Evolutionary conservation across 805 yeast genomes (phyloP).

Genomic region (Nakazawaea laoshanensis): DNA sequence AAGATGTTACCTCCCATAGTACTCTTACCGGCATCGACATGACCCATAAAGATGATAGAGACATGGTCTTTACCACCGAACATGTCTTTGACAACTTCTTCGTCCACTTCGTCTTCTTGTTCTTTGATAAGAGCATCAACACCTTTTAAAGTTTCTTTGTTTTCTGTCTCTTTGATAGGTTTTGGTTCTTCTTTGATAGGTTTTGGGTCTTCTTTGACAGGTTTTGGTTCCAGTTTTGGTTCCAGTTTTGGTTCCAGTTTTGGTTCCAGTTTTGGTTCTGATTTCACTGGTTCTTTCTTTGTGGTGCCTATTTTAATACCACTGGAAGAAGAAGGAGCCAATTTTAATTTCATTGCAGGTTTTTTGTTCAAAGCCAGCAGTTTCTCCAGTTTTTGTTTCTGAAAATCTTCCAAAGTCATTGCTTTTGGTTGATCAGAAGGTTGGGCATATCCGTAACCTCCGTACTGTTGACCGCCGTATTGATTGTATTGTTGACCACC

Average conservation of each 20-base stretch:
- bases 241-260: constrained; percentile 12
- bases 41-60: constrained; percentile 98
- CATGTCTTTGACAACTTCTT: constrained; percentile 82
- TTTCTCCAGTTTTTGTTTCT: constrained; percentile 50
- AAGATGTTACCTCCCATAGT: constrained; percentile 98
- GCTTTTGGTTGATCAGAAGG: constrained; percentile 29
- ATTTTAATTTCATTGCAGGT: constrained; percentile 53
- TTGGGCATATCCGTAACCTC: constrained; percentile 13
- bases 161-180: constrained; percentile 10
- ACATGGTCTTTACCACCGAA: constrained; percentile 97
- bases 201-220: constrained; percentile 12
- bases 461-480: constrained; percentile 15
- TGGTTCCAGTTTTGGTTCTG: constrained; percentile 18
- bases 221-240: constrained; percentile 12
- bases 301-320: constrained; percentile 55
- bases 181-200: constrained; percentile 12
- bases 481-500: constrained; percentile 15
- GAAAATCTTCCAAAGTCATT: constrained; percentile 78
- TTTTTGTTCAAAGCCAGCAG: constrained; percentile 34
- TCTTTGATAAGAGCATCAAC: constrained; percentile 54
- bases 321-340: constrained; percentile 43
- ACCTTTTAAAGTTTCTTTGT: constrained; percentile 15
- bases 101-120: constrained; percentile 78
- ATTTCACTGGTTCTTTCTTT: constrained; percentile 26
- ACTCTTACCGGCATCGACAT: constrained; percentile 98